Conservation (phyloP, 2,329 filamentous ascomycete genomes). For the Aurifilum marmelostoma region DNA sequence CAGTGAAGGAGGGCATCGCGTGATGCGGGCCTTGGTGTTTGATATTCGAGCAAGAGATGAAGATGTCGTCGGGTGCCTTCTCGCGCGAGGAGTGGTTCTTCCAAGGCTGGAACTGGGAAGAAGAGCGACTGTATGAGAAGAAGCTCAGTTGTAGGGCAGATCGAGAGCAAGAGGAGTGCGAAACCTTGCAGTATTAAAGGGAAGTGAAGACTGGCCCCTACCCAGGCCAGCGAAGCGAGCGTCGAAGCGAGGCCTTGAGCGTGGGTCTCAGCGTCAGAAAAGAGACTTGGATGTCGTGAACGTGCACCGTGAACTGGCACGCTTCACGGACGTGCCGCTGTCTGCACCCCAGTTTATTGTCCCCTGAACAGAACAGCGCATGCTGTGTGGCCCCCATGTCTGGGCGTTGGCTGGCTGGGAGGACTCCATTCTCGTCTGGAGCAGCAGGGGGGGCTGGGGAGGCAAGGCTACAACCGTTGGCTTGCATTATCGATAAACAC, state of each 20-base stretch:
- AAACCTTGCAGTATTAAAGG: slow-evolving; percentile 7
- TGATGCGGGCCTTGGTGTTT: slow-evolving; percentile 28
- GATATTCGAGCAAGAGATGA: slow-evolving; percentile 1
- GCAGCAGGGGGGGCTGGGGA: slow-evolving; percentile 18
- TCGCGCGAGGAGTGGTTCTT: background rate
- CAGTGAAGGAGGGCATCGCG: slow-evolving; percentile 67
- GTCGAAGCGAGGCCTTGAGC: slow-evolving; percentile 9
- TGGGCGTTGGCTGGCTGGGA: slow-evolving; percentile 24
- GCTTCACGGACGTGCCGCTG: slow-evolving; percentile 14
- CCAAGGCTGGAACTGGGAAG: background rate
- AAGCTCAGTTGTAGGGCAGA: background rate
- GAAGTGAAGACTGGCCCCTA: slow-evolving; percentile 8
- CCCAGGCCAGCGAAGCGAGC: slow-evolving; percentile 25
- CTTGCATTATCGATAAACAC: slow-evolving; percentile 20
- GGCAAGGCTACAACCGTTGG: background rate
- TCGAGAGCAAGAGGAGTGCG: slow-evolving; percentile 8
- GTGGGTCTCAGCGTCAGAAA: slow-evolving; percentile 28
- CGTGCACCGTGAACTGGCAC: slow-evolving; percentile 6
- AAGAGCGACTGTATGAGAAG: background rate
- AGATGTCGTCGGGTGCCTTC: slow-evolving; percentile 14
- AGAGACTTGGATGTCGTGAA: slow-evolving; percentile 1
- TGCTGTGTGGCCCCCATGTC: slow-evolving; percentile 14
- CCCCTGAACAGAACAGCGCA: slow-evolving; percentile 17
- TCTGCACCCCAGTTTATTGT: background rate
- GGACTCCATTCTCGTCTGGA: slow-evolving; percentile 20